Evolutionary conservation across 768 basidiomycete genomes (phyloP).

Genomic region (Phlebiopsis flavidoalba): DNA sequence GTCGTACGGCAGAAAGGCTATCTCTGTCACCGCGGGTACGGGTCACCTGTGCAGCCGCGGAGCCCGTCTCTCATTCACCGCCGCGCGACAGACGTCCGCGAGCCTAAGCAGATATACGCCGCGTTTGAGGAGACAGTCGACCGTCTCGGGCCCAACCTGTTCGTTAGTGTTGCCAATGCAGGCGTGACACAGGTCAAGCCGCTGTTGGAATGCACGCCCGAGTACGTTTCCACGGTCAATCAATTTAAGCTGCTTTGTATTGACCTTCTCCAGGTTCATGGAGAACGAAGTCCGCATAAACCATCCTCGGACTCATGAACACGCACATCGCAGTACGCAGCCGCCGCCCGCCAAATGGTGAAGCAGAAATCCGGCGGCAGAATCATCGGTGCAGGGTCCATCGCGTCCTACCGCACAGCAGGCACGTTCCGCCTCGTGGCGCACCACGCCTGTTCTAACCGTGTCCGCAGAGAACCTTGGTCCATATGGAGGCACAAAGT

Average conservation of each 20-base stretch:
- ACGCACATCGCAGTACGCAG: slow-evolving; percentile 27
- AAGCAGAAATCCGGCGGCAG: slow-evolving; percentile 27
- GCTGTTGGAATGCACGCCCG: slow-evolving; percentile 25
- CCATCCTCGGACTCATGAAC: slow-evolving; percentile 27
- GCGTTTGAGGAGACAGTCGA: slow-evolving; percentile 26
- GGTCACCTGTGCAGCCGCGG: neutral
- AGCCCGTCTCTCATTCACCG: neutral
- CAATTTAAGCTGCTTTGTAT: neutral
- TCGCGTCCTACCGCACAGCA: slow-evolving; percentile 27
- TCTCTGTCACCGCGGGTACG: slow-evolving; percentile 23
- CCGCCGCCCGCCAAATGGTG: slow-evolving; percentile 31
- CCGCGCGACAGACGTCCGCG: slow-evolving; percentile 19
- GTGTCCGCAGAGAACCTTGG: slow-evolving; percentile 21
- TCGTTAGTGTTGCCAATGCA: slow-evolving; percentile 28
- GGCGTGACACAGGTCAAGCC: slow-evolving; percentile 27
- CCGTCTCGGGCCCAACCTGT: slow-evolving; percentile 23
- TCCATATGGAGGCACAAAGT: slow-evolving; percentile 29
- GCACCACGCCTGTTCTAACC: neutral
- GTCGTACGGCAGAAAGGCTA: slow-evolving; percentile 25
- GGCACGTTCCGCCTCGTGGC: slow-evolving; percentile 7
- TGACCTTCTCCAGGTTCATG: slow-evolving; percentile 18
- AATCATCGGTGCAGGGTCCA: slow-evolving; percentile 27
- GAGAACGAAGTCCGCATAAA: slow-evolving; percentile 25
- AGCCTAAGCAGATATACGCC: slow-evolving; percentile 26
- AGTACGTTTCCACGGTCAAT: slow-evolving; percentile 15